These are phyloP conservation scores for Phytophthora sp. DNA, from an alignment of 352 stramenopile genomes.

Conservation along the genomic window DNA sequence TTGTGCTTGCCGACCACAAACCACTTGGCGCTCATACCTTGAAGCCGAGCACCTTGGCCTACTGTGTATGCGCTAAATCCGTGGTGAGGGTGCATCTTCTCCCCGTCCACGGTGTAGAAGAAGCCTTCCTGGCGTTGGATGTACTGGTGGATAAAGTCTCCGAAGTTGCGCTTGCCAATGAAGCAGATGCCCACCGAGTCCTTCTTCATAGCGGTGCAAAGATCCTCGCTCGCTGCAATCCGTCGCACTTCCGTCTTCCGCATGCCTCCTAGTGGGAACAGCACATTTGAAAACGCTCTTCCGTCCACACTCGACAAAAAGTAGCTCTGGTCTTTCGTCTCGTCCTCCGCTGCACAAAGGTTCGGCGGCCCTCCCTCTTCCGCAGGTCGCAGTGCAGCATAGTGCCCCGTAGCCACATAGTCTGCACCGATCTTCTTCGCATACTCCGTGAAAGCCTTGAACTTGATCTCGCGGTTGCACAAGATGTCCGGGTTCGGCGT, in stretches of 20 bases:
- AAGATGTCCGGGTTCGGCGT: constrained; percentile 95
- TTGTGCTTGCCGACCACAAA: constrained; percentile 88
- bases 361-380: constrained; percentile 37
- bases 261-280: constrained; percentile 96
- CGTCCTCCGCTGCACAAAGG: constrained; percentile 88
- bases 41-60: constrained; percentile 92
- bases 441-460: constrained; percentile 96
- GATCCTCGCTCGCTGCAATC: constrained; percentile 78
- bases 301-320: constrained; percentile 93
- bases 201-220: constrained; percentile 93
- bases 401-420: constrained; percentile 97
- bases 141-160: constrained; percentile 94
- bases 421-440: constrained; percentile 85
- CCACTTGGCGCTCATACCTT: constrained; percentile 91
- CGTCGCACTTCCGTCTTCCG: constrained; percentile 92
- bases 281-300: constrained; percentile 79
- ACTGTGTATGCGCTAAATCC: constrained; percentile 92
- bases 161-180: constrained; percentile 95
- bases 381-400: constrained; percentile 77
- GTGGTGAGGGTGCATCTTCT: constrained; percentile 74
- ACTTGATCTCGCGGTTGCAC: constrained; percentile 99
- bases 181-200: constrained; percentile 99
- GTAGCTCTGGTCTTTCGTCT: constrained; percentile 97
- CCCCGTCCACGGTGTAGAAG: constrained; percentile 81
- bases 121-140: constrained; percentile 70